Evolutionary conservation across 2,329 filamentous ascomycete species (phyloP), one percentile per base, ranked within the genome.

Genomic region (Septoria petroselini): DNA sequence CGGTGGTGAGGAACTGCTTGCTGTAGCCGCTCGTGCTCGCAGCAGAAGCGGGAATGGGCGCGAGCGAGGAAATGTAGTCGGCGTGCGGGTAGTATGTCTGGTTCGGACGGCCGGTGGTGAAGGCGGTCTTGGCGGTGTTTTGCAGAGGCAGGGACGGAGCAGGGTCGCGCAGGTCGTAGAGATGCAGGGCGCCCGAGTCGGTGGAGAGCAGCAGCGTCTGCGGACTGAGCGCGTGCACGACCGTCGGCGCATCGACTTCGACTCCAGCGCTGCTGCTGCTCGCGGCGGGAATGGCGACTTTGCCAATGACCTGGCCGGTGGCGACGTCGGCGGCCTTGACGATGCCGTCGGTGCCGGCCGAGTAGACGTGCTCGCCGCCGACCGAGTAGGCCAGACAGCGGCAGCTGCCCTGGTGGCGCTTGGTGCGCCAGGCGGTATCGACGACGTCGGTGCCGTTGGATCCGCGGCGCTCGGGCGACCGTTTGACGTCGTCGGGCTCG

Each of bases 1-100:
- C 93, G 0, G 91, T 96, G 30, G 86, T 93, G 44, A 96, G 80
- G 86, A 90, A 98, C 71, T 97, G 91, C 71, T 95, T 95, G 62
- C 88, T 83, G 67, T 88, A 91, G 4, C 91, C 91, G 14, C 86
- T 91, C 0, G 89, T 95, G 68, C 86, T 93, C 48, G 86, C 82
- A 23, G 84, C 79, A 1, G 86, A 85, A 0, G 91, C 80, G 0
- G 91, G 90, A 0, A 98, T 79, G 1, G 91, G 84, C 0, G 88
- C 86, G 37, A 98, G 77, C 41, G 88, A 91, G 25, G 91, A 93
- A 47, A 98, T 82, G 69, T 95, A 96, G 73, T 97, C 91, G 61
- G 87, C 83, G 71, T 98, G 93, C 0, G 91, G 91, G 55, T 83
- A 83, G 66, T 91, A 85, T 7, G 88, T 90, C 64, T 91, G 86